A percentile compares a stretch with the other conserved stretches of the same genome.
Conservation (phyloP, 176 grass and related monocot species). For the Avena sativa region DNA sequence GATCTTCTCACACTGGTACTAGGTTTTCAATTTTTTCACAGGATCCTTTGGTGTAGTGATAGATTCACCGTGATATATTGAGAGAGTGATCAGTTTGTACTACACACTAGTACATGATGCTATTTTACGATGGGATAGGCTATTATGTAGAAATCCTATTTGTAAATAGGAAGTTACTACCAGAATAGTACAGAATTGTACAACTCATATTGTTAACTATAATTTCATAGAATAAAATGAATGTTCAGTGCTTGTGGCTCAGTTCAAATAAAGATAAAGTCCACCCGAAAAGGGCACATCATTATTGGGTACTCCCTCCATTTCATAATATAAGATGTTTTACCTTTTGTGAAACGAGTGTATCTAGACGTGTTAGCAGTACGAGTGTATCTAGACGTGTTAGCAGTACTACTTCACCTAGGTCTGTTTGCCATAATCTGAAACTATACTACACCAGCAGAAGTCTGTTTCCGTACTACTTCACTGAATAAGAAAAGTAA, state of each 20-base stretch:
- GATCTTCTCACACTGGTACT: background rate
- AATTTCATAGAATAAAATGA: slow-evolving; percentile 27
- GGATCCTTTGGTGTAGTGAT: background rate
- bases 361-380: too few relatives aligned
- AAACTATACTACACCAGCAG: too few relatives aligned
- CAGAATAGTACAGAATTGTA: slow-evolving; percentile 20
- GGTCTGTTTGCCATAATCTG: too few relatives aligned
- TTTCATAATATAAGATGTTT: too few relatives aligned
- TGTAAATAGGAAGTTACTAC: slow-evolving; percentile 43
- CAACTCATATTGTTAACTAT: background rate
- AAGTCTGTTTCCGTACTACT: too few relatives aligned
- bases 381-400: too few relatives aligned
- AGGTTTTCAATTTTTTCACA: background rate
- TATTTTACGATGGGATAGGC: background rate
- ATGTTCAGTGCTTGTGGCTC: background rate
- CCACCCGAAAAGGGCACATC: too few relatives aligned
- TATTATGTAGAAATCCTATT: background rate
- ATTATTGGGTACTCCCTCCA: too few relatives aligned
- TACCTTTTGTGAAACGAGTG: too few relatives aligned
- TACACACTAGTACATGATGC: background rate
- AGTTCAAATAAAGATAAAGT: too few relatives aligned
- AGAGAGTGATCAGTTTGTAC: background rate
- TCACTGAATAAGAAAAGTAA: too few relatives aligned
- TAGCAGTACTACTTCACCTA: too few relatives aligned
- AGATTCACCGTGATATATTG: slow-evolving; percentile 23